These are phyloP conservation scores for Termitomyces sp. DNA, from an alignment of 768 basidiomycete genomes.

Conservation along the genomic window DNA sequence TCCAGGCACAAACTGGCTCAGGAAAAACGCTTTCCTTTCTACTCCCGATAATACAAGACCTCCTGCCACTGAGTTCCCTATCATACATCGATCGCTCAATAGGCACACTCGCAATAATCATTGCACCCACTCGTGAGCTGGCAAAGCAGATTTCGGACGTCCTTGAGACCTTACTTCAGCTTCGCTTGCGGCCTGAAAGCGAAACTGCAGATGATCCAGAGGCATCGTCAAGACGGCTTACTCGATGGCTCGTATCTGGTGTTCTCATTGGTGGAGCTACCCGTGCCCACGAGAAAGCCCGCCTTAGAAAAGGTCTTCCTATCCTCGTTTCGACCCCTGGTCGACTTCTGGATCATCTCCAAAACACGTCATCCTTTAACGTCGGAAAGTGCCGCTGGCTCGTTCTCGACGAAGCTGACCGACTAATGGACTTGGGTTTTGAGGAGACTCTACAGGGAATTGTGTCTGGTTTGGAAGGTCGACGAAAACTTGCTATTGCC, in stretches of 20 bases:
- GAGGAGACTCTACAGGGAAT: slow-evolving; percentile 94
- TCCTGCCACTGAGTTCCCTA: slow-evolving; percentile 81
- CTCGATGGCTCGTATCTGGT: slow-evolving; percentile 93
- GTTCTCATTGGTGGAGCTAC: slow-evolving; percentile 93
- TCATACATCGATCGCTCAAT: slow-evolving; percentile 94
- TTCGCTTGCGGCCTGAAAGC: slow-evolving; percentile 60
- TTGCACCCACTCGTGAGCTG: slow-evolving; percentile 92
- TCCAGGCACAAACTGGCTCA: slow-evolving; percentile 95
- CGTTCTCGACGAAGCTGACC: slow-evolving; percentile 94
- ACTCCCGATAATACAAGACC: slow-evolving; percentile 91
- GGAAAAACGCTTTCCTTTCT: slow-evolving; percentile 94
- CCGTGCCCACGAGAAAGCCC: slow-evolving; percentile 91
- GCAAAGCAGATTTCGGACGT: slow-evolving; percentile 97
- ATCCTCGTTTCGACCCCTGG: slow-evolving; percentile 96
- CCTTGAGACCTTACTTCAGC: slow-evolving; percentile 72
- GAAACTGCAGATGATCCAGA: slow-evolving; percentile 45
- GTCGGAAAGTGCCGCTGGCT: slow-evolving; percentile 94
- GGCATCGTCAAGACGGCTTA: slow-evolving; percentile 42
- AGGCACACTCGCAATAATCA: slow-evolving; percentile 90
- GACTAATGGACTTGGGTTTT: slow-evolving; percentile 97
- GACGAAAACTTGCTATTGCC: slow-evolving; percentile 64
- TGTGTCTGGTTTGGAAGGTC: slow-evolving; percentile 79
- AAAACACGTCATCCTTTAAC: slow-evolving; percentile 91
- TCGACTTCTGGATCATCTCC: slow-evolving; percentile 90
- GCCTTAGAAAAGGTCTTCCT: slow-evolving; percentile 89